Conservation (phyloP, 1,284 basidiomycete species). For the Mycena citricolor region DNA sequence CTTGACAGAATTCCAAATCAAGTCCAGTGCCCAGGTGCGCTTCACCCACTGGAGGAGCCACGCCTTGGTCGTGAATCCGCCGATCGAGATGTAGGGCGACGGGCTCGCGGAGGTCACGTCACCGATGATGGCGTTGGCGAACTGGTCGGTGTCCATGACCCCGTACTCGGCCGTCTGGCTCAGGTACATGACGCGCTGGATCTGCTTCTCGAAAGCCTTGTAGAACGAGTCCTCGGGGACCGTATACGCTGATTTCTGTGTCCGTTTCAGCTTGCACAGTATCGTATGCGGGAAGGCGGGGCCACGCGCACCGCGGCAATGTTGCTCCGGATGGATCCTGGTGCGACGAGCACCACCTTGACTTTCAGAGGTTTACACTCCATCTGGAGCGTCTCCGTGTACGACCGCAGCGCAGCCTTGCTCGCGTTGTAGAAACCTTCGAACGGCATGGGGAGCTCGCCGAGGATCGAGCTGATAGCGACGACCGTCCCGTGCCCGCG, state of each 20-base stretch:
- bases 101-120: constrained; percentile 21
- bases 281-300: not conserved
- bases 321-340: constrained; percentile 59
- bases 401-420: constrained; percentile 62
- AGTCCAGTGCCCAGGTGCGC: not conserved
- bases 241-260: constrained; percentile 17
- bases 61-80: constrained; percentile 13
- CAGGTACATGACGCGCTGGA: constrained; percentile 17
- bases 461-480: constrained; percentile 71
- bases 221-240: constrained; percentile 18
- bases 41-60: constrained; percentile 15
- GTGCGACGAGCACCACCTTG: constrained; percentile 59
- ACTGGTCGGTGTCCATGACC: constrained; percentile 24
- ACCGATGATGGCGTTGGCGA: constrained; percentile 16
- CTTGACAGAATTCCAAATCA: constrained; percentile 10
- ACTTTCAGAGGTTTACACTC: constrained; percentile 67
- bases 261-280: not conserved
- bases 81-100: constrained; percentile 20
- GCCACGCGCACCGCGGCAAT: constrained; percentile 35
- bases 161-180: constrained; percentile 22
- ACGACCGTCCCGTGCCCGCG: constrained; percentile 61
- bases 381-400: constrained; percentile 67
- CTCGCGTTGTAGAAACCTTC: constrained; percentile 64
- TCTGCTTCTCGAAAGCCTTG: constrained; percentile 12
- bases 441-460: constrained; percentile 67